These are phyloP conservation scores for Coniella vitis DNA, from an alignment of 2,329 filamentous ascomycete genomes.

Conservation along the genomic window DNA sequence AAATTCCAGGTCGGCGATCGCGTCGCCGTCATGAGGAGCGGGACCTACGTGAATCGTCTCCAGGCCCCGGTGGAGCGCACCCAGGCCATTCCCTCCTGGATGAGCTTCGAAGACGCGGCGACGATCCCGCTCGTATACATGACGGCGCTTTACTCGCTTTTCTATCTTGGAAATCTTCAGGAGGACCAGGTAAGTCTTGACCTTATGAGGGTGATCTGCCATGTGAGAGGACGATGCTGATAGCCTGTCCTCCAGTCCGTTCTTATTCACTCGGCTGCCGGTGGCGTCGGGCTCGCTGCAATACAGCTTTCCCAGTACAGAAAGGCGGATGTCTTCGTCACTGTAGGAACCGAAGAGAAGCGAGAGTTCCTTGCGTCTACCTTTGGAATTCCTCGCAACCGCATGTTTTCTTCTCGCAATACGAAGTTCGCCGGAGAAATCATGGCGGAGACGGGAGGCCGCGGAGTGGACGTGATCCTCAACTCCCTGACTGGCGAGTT, in stretches of 20 bases:
- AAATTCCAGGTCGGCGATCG: conserved; percentile 1
- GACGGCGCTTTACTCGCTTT: conserved; percentile 26
- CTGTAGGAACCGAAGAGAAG: conserved; percentile 25
- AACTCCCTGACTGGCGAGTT: conserved; percentile 20
- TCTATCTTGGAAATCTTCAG: conserved; percentile 22
- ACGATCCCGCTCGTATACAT: conserved; percentile 26
- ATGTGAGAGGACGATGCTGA: no score
- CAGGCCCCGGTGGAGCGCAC: not conserved
- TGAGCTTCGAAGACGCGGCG: conserved; percentile 28
- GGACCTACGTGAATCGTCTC: conserved; percentile 19
- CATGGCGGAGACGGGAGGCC: conserved; percentile 17
- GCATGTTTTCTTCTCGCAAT: conserved; percentile 24
- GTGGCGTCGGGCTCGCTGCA: conserved; percentile 20
- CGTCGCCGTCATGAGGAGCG: conserved; percentile 11
- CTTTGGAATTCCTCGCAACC: conserved; percentile 24
- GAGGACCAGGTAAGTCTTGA: no score
- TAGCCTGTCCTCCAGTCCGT: no score
- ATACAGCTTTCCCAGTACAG: conserved; percentile 18
- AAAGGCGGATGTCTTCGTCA: conserved; percentile 22
- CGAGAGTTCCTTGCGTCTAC: conserved; percentile 21
- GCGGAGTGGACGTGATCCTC: conserved; percentile 20
- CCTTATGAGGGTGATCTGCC: no score
- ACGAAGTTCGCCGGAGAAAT: conserved; percentile 20
- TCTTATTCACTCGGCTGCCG: conserved; percentile 22
- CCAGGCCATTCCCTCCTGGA: conserved; percentile 24